Evolutionary conservation across 2,329 filamentous ascomycete species (phyloP).

Genomic region (Botryotinia globosa): DNA sequence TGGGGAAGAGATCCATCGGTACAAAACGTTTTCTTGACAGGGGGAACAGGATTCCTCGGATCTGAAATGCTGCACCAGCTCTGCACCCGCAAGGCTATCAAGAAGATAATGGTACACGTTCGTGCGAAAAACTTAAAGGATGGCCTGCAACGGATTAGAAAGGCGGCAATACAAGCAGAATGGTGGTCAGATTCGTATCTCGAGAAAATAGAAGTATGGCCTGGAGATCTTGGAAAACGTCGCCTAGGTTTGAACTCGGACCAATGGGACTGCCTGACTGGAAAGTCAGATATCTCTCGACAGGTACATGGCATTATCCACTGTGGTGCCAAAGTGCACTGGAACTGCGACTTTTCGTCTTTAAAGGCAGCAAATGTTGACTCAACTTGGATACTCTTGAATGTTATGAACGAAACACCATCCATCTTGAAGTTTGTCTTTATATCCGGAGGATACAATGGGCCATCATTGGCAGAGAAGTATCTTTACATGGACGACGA

Average conservation of each 20-base stretch:
- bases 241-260: conserved; percentile 64
- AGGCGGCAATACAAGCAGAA: conserved; percentile 22
- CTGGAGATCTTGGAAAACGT: conserved; percentile 70
- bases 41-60: conserved; percentile 44
- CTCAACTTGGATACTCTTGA: conserved; percentile 41
- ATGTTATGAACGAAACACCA: conserved; percentile 18
- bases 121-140: conserved; percentile 23
- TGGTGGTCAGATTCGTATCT: conserved; percentile 30
- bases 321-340: conserved; percentile 78
- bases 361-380: conserved; percentile 72
- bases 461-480: conserved; percentile 40
- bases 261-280: conserved; percentile 60
- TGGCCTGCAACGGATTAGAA: conserved; percentile 22
- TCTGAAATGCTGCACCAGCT: conserved; percentile 39
- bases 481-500: conserved; percentile 48
- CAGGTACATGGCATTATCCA: conserved; percentile 71
- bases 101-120: conserved; percentile 30
- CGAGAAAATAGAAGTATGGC: conserved; percentile 33
- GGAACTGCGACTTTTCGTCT: conserved; percentile 70
- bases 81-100: conserved; percentile 14
- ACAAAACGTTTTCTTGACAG: conserved; percentile 40
- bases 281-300: conserved; percentile 35
- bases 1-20: conserved; percentile 3
- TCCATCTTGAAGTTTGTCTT: conserved; percentile 29
- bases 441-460: conserved; percentile 34